phyloP scores from a whole-genome alignment of 2,329 filamentous ascomycete species.

The Phoma sp. region DNA sequence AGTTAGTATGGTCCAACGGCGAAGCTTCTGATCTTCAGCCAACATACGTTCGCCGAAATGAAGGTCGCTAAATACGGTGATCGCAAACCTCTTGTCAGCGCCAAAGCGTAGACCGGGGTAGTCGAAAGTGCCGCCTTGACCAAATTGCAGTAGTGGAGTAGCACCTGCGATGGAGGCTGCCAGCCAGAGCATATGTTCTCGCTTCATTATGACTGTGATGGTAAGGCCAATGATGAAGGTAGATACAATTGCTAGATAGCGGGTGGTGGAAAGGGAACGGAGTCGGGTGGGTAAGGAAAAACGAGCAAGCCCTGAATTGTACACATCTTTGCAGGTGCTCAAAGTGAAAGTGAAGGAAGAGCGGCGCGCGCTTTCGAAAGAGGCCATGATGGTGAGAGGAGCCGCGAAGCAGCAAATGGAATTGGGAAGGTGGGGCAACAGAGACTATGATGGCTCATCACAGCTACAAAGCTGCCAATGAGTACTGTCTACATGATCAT shows the following conservation, averaged over 20 bases:
- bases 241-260: constrained; percentile 3
- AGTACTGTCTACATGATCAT: not conserved
- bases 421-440: not conserved
- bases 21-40: constrained; percentile 21
- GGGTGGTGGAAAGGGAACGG: not conserved
- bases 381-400: constrained; percentile 6
- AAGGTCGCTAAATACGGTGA: constrained; percentile 70
- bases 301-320: no score
- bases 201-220: constrained; percentile 28
- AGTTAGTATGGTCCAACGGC: constrained; percentile 4
- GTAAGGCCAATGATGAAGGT: constrained; percentile 18
- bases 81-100: constrained; percentile 52
- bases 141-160: constrained; percentile 1
- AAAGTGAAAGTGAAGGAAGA: constrained; percentile 7
- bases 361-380: constrained; percentile 1
- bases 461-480: not conserved
- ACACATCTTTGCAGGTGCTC: not conserved
- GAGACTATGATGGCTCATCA: not conserved
- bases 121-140: constrained; percentile 14
- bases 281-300: not conserved
- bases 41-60: constrained; percentile 72
- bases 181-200: constrained; percentile 19
- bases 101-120: constrained; percentile 36
- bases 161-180: constrained; percentile 14
- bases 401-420: not conserved